A percentile compares a stretch with the other conserved stretches of the same genome.
phyloP scores from a whole-genome alignment of 306 rosid species.

The Cucurbita pepo region DNA sequence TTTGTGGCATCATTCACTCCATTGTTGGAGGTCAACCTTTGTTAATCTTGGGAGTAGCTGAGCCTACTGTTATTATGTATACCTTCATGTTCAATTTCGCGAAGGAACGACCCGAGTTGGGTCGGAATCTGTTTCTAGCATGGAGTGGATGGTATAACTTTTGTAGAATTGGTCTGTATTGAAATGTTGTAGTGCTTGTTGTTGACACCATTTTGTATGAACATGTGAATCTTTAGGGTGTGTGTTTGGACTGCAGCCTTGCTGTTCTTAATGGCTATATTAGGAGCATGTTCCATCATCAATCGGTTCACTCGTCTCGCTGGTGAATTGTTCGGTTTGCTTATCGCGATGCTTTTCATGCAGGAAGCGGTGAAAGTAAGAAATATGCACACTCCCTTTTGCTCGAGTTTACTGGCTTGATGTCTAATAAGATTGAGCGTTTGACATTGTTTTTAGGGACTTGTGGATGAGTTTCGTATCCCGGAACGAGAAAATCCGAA shows the following conservation, averaged over 20 bases:
- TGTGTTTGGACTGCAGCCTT: constrained; percentile 85
- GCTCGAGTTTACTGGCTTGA: background rate
- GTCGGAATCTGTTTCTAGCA: constrained; percentile 61
- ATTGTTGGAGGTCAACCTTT: constrained; percentile 89
- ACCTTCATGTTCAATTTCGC: constrained; percentile 88
- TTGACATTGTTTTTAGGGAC: constrained; percentile 31
- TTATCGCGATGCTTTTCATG: constrained; percentile 97
- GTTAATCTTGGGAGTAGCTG: constrained; percentile 90
- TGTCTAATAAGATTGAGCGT: background rate
- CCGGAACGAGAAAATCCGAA: constrained; percentile 47
- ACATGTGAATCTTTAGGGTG: constrained; percentile 42
- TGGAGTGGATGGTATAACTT: constrained; percentile 72
- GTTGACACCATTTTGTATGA: background rate
- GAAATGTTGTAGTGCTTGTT: background rate
- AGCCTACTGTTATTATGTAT: constrained; percentile 95
- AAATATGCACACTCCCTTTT: background rate
- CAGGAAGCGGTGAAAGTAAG: constrained; percentile 86
- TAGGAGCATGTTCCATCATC: constrained; percentile 96
- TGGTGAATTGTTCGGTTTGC: constrained; percentile 86
- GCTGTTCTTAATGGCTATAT: constrained; percentile 60
- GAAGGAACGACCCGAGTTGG: constrained; percentile 63
- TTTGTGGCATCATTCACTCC: constrained; percentile 85
- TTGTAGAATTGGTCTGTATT: background rate
- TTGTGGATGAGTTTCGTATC: constrained; percentile 71
- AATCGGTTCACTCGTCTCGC: constrained; percentile 88